Evolutionary conservation across 352 stramenopile genomes (phyloP).

Genomic region (Pythium grandisporangium): DNA sequence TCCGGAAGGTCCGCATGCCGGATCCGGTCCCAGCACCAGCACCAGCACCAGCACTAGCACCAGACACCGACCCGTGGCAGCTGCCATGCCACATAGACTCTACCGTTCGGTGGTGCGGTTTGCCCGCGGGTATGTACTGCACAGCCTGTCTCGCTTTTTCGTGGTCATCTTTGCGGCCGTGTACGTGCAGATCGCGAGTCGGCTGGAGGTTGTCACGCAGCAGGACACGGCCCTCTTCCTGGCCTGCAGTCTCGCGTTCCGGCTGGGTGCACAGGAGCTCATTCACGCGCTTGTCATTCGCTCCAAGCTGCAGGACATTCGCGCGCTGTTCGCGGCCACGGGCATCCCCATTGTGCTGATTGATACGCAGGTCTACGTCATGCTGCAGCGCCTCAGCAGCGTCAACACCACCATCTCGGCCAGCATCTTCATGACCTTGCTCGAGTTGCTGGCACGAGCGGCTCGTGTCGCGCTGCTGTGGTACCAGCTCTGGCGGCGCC

Average conservation of each 20-base stretch:
- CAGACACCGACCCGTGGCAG: neutral
- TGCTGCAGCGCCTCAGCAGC: constrained; percentile 14
- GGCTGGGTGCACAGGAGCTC: constrained; percentile 18
- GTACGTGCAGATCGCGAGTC: neutral
- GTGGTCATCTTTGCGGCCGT: neutral
- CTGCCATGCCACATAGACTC: neutral
- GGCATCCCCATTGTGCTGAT: constrained; percentile 23
- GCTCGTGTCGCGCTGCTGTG: too few species aligned
- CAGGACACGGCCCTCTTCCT: constrained; percentile 3
- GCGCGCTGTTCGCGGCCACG: constrained; percentile 19
- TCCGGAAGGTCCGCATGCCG: too few species aligned
- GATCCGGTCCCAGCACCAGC: too few species aligned
- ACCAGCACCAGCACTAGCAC: neutral
- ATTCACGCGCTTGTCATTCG: constrained; percentile 13
- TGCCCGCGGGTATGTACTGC: neutral
- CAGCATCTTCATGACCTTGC: constrained; percentile 17
- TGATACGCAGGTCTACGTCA: constrained; percentile 25
- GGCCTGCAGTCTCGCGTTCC: constrained; percentile 14
- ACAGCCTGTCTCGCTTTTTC: neutral
- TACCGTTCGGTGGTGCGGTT: neutral
- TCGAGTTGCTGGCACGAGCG: too few species aligned
- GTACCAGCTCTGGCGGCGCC: constrained; percentile 23
- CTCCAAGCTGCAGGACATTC: constrained; percentile 17
- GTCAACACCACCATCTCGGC: constrained; percentile 25
- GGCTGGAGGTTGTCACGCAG: neutral